Evolutionary conservation across 1,284 basidiomycete species (phyloP), one percentile per base, ranked within the genome.

Genomic region (Marasmius sp.): DNA sequence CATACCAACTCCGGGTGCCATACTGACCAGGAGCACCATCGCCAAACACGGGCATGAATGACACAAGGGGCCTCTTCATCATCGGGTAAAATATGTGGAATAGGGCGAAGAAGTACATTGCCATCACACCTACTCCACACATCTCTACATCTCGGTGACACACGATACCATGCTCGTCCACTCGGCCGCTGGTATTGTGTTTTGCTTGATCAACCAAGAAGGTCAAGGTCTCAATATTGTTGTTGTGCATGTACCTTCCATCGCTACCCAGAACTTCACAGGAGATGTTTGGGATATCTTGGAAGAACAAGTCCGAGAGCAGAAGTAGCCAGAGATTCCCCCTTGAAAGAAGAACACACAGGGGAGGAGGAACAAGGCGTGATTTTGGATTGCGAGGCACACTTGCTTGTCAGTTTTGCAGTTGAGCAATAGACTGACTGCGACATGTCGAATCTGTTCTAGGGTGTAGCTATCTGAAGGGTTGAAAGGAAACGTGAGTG

Each of bases 151-250:
- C 36, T 3, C 53, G 56, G 53, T 73, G 70, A 4, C 66, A 51
- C 36, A 72, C 50, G 10, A 61, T 63, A 12, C 64, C 70, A 56
- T 70, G 64, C 59, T 73, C 70, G 33, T 73, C 69, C 39, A 72
- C 53, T 0, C 66, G 63, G 1, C 72, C 70, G 27, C 56, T 58
- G 33, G 67, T 65, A 51, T 73, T 74, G 48, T 65, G 63, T 59
- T 74, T 74, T 16, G 68, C 69, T 47, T 69, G 65, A 58, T 74
- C 63, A 1, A 69, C 65, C 1, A 70, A 55, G 7, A 68, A 60
- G 6, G 61, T 59, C 10, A 72, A 64, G 0, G 68, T 68, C 72
- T 72, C 39, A 1, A 51, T 41, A 16, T 41, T 16, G 16, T 41
- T 9, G 9, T 41, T 41, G 39, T 41, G 39, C 9, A 16, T 41